Base-by-base conservation (phyloP, 2,329 filamentous ascomycete genomes). In the Atkinsonella texensis region DNA sequence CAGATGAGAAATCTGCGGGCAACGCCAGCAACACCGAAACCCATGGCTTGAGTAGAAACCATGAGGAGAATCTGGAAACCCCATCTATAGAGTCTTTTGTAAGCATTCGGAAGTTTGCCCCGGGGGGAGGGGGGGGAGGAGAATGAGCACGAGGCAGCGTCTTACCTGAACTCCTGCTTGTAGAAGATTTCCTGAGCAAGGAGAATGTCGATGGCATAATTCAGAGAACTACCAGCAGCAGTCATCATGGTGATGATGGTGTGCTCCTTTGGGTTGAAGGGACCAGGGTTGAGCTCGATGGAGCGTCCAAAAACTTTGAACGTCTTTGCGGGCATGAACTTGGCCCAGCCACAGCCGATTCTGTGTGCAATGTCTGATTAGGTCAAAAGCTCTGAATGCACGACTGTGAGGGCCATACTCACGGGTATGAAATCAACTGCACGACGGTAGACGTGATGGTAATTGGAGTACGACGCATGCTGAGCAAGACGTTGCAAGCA, bases 21-120 rank as follows among this genome's bases (percentile, higher is more conserved):
- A 52, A 84, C 62, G 2, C 81, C 81, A 8, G 81, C 81, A 32
- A 84, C 67, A 2, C 81, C 80, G 55, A 83, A 83, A 6, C 82
- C 82, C 53, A 81, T 79, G 58, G 80, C 72, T 53, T 83, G 77
- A 1, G 78, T 82, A 3, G 78, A 80, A 53, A 83, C 73, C 51
- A 74, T 75, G 53, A 82, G 70, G 5, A 84, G 67, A 5, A 83
- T 65, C 62, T 83, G 75, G 64, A 80, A 83, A 2, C 73, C 74
- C 68, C 76, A 54, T 17, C 53, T 54, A 20, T 13, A 40, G 38
- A 32, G 32, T 4, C 17, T 79, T 46, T 28, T 23, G 42, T 46
- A 11, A 51, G 46, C 49, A 49, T 18, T 28, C 1, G 28, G 28
- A 28, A 28, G 28, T 28, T 8, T 28, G 7, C 2, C 7, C 5